Evolutionary conservation across 768 basidiomycete species (phyloP).

Genomic region (Russula dissimulans): DNA sequence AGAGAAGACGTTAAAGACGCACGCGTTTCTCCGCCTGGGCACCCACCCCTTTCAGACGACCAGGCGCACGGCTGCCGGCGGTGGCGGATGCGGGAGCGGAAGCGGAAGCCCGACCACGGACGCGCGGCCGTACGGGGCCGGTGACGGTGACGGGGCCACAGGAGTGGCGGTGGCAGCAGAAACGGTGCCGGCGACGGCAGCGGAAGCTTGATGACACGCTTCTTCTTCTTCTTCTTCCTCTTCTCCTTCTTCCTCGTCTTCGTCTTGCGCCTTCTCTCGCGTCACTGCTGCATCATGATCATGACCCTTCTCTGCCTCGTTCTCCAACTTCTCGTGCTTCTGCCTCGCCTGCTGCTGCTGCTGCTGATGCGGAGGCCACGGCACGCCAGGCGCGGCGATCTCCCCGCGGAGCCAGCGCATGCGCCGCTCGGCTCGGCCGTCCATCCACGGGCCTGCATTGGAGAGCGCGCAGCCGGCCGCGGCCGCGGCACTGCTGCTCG

Average conservation of each 20-base stretch:
- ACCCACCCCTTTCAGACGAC: background rate
- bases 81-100: background rate
- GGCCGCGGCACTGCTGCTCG: background rate
- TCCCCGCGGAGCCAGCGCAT: conserved; percentile 27
- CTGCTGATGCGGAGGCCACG: conserved; percentile 7
- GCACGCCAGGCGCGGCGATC: conserved; percentile 3
- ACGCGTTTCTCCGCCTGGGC: background rate
- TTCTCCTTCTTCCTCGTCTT: background rate
- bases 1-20: background rate
- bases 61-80: conserved; percentile 2
- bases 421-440: conserved; percentile 32
- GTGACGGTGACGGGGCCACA: background rate
- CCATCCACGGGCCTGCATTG: conserved; percentile 64
- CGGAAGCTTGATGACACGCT: background rate
- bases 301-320: background rate
- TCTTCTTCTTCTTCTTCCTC: background rate
- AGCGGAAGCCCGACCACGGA: conserved; percentile 10
- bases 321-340: background rate
- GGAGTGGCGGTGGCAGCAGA: background rate
- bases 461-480: conserved; percentile 46
- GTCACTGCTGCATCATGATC: too few relatives aligned
- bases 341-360: too few relatives aligned
- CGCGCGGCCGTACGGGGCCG: background rate
- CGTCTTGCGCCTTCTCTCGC: background rate
- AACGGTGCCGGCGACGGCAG: background rate